Evolutionary conservation across 169 alveolate species (phyloP).

Genomic region (Plasmodium sp.): DNA sequence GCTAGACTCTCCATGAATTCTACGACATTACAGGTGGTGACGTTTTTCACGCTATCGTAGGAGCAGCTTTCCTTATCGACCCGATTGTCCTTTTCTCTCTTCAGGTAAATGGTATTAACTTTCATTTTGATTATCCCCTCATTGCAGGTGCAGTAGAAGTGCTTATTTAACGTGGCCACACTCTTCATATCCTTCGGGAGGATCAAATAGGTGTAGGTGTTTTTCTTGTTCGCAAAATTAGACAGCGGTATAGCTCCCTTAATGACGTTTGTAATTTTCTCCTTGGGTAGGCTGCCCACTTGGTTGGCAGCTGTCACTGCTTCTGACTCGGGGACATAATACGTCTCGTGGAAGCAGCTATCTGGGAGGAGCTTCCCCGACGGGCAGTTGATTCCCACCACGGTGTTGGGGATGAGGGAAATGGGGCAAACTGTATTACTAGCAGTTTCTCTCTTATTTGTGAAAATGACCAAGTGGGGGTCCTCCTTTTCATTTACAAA

Average conservation of each 20-base stretch:
- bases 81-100: background rate
- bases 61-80: background rate
- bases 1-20: background rate
- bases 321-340: background rate
- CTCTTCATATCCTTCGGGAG: slow-evolving; percentile 13
- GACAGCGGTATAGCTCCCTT: slow-evolving; percentile 5
- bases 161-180: background rate
- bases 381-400: slow-evolving; percentile 61
- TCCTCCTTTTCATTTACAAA: slow-evolving; percentile 13
- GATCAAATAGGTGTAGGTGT: slow-evolving; percentile 44
- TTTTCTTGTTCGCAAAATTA: background rate
- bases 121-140: slow-evolving; percentile 14
- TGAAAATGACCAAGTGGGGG: background rate
- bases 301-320: background rate
- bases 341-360: slow-evolving; percentile 21
- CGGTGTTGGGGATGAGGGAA: background rate
- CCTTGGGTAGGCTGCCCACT: background rate
- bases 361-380: slow-evolving; percentile 2
- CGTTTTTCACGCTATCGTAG: slow-evolving; percentile 13
- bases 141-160: slow-evolving; percentile 48
- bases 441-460: background rate
- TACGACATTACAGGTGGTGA: slow-evolving; percentile 5
- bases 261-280: background rate
- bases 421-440: background rate
- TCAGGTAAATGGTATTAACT: background rate